These are phyloP conservation scores for Wallemia hederae DNA, from an alignment of 1,284 basidiomycete genomes.

Conservation along the genomic window DNA sequence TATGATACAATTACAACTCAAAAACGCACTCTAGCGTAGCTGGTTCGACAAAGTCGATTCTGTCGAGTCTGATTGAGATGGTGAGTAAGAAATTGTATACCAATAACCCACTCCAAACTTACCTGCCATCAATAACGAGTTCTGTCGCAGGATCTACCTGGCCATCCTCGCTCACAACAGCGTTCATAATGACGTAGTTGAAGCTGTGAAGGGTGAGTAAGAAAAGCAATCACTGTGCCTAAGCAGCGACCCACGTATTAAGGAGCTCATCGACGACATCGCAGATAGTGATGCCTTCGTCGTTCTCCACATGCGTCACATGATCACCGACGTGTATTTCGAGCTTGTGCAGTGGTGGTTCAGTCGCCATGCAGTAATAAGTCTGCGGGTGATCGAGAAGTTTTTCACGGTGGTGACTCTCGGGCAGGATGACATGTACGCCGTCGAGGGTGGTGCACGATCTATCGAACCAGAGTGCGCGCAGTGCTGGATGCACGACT, in stretches of 20 bases:
- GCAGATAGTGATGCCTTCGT: neutral
- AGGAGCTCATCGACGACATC: neutral
- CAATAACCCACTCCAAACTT: neutral
- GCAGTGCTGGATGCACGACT: neutral
- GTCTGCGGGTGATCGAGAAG: neutral
- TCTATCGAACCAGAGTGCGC: neutral
- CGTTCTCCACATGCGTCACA: neutral
- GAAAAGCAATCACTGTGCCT: neutral
- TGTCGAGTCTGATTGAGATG: neutral
- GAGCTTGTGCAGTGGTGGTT: neutral
- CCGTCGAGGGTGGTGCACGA: neutral
- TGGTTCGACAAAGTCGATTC: neutral
- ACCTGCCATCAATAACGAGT: neutral
- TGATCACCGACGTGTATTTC: neutral
- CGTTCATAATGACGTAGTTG: neutral
- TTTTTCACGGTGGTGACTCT: neutral
- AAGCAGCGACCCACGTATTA: neutral
- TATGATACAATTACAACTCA: neutral
- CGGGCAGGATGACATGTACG: neutral
- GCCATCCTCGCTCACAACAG: neutral
- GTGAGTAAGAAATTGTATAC: neutral
- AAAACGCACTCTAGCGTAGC: neutral
- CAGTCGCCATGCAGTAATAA: neutral
- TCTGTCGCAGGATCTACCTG: neutral
- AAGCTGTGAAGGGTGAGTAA: neutral